These are phyloP conservation scores for Aplosporella prunicola DNA, from an alignment of 2,329 filamentous ascomycete species.

Conservation along the genomic window DNA sequence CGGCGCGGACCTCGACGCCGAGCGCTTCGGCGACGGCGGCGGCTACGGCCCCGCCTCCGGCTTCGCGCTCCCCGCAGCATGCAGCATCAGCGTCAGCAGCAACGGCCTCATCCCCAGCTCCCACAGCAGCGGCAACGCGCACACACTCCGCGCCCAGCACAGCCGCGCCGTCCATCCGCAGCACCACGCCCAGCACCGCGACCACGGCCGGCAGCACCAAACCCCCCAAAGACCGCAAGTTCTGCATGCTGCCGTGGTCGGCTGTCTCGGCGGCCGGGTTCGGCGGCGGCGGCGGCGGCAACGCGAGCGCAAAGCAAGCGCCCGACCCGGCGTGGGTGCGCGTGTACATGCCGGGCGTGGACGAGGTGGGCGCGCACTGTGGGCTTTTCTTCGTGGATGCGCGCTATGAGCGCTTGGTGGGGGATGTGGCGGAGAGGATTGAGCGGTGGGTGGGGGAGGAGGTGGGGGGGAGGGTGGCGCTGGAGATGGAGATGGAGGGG, in stretches of 20 bases:
- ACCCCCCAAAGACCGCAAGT: slow-evolving; percentile 52
- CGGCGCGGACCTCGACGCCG: too few species aligned
- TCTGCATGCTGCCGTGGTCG: slow-evolving; percentile 62
- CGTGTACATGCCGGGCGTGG: slow-evolving; percentile 72
- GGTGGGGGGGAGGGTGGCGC: slow-evolving; percentile 13
- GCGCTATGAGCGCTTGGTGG: slow-evolving; percentile 69
- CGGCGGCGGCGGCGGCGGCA: too few species aligned
- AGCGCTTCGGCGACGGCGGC: too few species aligned
- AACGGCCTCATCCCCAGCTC: background rate
- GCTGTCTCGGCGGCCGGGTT: too few species aligned
- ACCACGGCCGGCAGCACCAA: slow-evolving; percentile 18
- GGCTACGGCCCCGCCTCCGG: too few species aligned
- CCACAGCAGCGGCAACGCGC: background rate
- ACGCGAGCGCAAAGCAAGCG: slow-evolving; percentile 18
- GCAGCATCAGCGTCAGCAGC: too few species aligned
- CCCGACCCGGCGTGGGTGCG: slow-evolving; percentile 66
- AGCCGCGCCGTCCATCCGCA: slow-evolving; percentile 12
- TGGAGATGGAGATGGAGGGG: slow-evolving; percentile 1
- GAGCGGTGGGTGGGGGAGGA: slow-evolving; percentile 62
- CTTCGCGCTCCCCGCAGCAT: too few species aligned
- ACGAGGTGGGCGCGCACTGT: slow-evolving; percentile 79
- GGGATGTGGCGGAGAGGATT: slow-evolving; percentile 59
- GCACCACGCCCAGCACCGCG: background rate
- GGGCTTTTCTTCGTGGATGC: slow-evolving; percentile 66
- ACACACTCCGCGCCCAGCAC: slow-evolving; percentile 8